Percentiles rank a stretch among this genome's conserved stretches.
Conservation (phyloP, 139 green algal species). For the Chlorokybus atmophyticus region DNA sequence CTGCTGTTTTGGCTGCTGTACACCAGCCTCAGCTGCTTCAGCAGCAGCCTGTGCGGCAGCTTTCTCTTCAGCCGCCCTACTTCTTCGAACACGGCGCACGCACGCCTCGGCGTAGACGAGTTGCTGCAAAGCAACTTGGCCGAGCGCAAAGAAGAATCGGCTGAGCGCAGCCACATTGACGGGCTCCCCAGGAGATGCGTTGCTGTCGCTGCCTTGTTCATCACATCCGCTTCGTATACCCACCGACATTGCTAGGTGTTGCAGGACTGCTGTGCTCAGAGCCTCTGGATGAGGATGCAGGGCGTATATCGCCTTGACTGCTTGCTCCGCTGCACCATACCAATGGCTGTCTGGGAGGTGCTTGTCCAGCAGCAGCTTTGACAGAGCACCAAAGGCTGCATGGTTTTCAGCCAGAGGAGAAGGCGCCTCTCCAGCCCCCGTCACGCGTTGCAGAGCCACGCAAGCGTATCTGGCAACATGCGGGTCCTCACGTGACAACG, state of each 20-base stretch:
- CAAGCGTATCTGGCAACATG: constrained; percentile 45
- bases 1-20: too few relatives aligned
- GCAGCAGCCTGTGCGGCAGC: background rate
- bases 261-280: constrained; percentile 36
- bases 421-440: constrained; percentile 14
- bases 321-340: constrained; percentile 59
- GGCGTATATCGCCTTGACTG: constrained; percentile 56
- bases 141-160: constrained; percentile 61
- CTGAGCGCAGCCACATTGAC: constrained; percentile 24
- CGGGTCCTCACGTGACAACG: constrained; percentile 31
- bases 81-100: constrained; percentile 39
- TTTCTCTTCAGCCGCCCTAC: constrained; percentile 10
- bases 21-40: too few relatives aligned
- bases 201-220: background rate
- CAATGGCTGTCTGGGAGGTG: constrained; percentile 39
- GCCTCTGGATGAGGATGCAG: constrained; percentile 59
- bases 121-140: constrained; percentile 61
- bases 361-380: constrained; percentile 28
- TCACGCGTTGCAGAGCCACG: constrained; percentile 15
- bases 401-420: background rate
- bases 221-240: background rate
- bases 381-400: constrained; percentile 29
- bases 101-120: constrained; percentile 56
- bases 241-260: background rate
- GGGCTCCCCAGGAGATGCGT: background rate